A percentile compares a stretch with the other conserved stretches of the same genome.
Conservation (phyloP, 257 asterid species). For the Schizonepeta tenuifolia region DNA sequence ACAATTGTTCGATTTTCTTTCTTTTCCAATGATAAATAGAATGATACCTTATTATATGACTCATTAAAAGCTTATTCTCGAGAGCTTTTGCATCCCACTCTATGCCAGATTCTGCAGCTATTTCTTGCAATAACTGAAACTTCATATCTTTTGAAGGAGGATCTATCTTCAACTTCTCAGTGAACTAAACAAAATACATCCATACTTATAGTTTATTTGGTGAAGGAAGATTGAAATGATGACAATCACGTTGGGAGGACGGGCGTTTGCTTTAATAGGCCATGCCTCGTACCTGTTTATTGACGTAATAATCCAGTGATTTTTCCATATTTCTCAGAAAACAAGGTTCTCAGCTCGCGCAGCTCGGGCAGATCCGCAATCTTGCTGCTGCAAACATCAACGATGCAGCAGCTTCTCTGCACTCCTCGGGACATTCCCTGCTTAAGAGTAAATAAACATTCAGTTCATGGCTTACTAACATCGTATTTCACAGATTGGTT, state of each 20-base stretch:
- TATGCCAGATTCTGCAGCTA: constrained; percentile 66
- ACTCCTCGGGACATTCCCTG: constrained; percentile 94
- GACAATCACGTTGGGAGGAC: not conserved
- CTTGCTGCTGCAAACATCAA: constrained; percentile 90
- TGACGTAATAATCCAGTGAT: constrained; percentile 52
- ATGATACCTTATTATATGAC: constrained; percentile 44
- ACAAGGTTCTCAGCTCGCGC: constrained; percentile 68
- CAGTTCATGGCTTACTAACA: not conserved
- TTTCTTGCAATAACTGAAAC: constrained; percentile 67
- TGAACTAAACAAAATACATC: constrained; percentile 50
- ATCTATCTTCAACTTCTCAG: constrained; percentile 52
- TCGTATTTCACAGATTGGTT: not conserved
- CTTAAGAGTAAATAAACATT: not conserved
- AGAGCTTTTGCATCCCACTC: constrained; percentile 71
- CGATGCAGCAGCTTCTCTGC: constrained; percentile 82
- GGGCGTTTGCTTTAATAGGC: not conserved
- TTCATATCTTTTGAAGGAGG: constrained; percentile 63
- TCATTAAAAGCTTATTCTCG: constrained; percentile 56
- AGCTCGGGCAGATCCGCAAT: constrained; percentile 86
- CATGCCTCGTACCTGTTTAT: constrained; percentile 57
- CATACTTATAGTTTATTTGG: not conserved
- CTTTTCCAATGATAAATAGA: not conserved
- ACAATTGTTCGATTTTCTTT: not conserved
- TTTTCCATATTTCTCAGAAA: constrained; percentile 68
- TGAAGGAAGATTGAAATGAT: not conserved